phyloP scores from a whole-genome alignment of 495 filamentous ascomycete genomes.

The Penicillium cataractarum region DNA sequence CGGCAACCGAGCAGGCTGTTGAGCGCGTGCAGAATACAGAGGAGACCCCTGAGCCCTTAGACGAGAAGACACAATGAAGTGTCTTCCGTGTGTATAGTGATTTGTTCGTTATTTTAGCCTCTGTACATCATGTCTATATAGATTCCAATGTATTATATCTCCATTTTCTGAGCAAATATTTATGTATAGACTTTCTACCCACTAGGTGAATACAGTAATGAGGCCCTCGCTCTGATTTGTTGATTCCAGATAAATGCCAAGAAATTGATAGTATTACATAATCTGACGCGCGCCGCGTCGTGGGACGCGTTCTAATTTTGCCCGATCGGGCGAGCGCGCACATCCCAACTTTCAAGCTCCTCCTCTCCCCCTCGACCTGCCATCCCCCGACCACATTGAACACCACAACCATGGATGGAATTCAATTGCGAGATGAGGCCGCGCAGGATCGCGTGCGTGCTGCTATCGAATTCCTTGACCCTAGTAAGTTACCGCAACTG shows the following conservation, averaged over 20 bases:
- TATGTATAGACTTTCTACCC: no score
- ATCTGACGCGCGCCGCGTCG: conserved; percentile 9
- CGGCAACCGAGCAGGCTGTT: background rate
- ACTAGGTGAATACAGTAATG: no score
- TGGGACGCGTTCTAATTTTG: conserved; percentile 46
- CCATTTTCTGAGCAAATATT: no score
- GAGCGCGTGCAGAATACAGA: background rate
- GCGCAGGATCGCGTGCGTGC: conserved; percentile 78
- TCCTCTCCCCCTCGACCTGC: conserved; percentile 21
- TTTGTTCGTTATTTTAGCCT: conserved; percentile 19
- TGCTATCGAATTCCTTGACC: conserved; percentile 84
- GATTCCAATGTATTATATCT: conserved; percentile 20
- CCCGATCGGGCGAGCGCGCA: conserved; percentile 39
- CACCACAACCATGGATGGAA: conserved; percentile 63
- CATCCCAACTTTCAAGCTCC: conserved; percentile 11
- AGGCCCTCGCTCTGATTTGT: background rate
- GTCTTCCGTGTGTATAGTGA: conserved; percentile 18
- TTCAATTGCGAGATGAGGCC: conserved; percentile 79
- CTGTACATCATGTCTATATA: conserved; percentile 19
- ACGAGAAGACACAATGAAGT: conserved; percentile 7
- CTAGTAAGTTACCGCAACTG: conserved; percentile 57
- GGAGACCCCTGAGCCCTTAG: background rate
- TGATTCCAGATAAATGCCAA: no score
- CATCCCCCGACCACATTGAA: conserved; percentile 17
- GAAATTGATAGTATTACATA: conserved; percentile 5